phyloP scores from a whole-genome alignment of 1,284 basidiomycete genomes.

The Boletus chippewaensis region DNA sequence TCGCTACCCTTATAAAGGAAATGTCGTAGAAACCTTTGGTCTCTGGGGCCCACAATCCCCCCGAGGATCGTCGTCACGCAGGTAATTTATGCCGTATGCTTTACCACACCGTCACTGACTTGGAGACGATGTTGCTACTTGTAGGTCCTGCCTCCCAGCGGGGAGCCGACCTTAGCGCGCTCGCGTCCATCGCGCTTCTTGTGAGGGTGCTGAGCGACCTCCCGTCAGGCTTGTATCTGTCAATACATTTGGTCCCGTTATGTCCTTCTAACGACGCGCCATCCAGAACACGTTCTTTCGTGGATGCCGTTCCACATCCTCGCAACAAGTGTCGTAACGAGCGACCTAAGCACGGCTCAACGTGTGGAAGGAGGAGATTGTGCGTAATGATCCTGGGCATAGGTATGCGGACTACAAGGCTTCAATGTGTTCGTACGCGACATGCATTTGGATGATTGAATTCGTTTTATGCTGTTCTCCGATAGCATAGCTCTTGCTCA shows the following conservation, averaged over 20 bases:
- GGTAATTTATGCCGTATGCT: slow-evolving; percentile 26
- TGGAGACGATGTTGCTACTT: slow-evolving; percentile 7
- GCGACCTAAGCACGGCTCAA: slow-evolving; percentile 60
- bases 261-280: slow-evolving; percentile 11
- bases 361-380: slow-evolving; percentile 47
- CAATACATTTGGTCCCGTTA: not conserved
- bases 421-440: slow-evolving; percentile 13
- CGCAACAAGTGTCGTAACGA: slow-evolving; percentile 65
- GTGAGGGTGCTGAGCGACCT: slow-evolving; percentile 53
- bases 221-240: slow-evolving; percentile 39
- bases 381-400: slow-evolving; percentile 16
- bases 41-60: slow-evolving; percentile 32
- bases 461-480: not conserved
- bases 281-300: slow-evolving; percentile 35
- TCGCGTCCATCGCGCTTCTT: slow-evolving; percentile 72
- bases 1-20: slow-evolving; percentile 31
- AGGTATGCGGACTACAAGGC: slow-evolving; percentile 14
- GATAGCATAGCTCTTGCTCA: not conserved
- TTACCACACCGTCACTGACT: slow-evolving; percentile 14
- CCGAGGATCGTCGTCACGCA: slow-evolving; percentile 28
- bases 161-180: slow-evolving; percentile 60
- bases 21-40: slow-evolving; percentile 14
- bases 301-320: slow-evolving; percentile 53
- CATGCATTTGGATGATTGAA: slow-evolving; percentile 13
- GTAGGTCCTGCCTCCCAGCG: slow-evolving; percentile 46